phyloP scores from a whole-genome alignment of 257 asterid genomes.

The Henckelia pumila region DNA sequence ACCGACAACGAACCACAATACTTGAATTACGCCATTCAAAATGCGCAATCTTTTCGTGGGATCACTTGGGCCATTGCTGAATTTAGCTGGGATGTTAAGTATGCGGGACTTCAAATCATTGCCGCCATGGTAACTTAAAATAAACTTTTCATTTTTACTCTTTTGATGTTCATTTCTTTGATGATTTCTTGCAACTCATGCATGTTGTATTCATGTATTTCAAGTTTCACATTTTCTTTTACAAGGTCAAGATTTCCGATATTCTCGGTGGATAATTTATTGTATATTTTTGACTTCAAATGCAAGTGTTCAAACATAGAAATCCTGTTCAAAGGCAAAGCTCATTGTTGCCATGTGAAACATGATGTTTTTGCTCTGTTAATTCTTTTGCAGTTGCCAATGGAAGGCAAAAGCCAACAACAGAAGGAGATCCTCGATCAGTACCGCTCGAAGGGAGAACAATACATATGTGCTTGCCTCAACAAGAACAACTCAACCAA shows the following conservation, averaged over 20 bases:
- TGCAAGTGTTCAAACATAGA: neutral
- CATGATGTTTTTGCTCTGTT: too few relatives aligned
- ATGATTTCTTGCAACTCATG: too few relatives aligned
- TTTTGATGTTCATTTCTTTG: too few relatives aligned
- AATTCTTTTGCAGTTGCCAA: conserved; percentile 36
- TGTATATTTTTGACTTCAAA: neutral
- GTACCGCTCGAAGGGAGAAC: conserved; percentile 58
- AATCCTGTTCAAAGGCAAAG: too few relatives aligned
- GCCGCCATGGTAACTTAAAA: conserved; percentile 56
- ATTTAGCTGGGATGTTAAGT: conserved; percentile 90
- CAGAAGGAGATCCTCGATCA: conserved; percentile 34
- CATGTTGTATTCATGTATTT: too few relatives aligned
- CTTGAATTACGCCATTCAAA: conserved; percentile 54
- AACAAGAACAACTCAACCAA: conserved; percentile 51
- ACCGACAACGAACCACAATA: conserved; percentile 39
- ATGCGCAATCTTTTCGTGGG: conserved; percentile 70
- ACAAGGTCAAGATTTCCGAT: too few relatives aligned
- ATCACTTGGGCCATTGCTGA: conserved; percentile 85
- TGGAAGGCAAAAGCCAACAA: conserved; percentile 33
- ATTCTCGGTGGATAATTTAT: too few relatives aligned
- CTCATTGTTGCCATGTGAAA: too few relatives aligned
- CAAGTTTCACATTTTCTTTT: too few relatives aligned
- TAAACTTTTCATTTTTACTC: too few relatives aligned
- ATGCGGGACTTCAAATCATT: conserved; percentile 68
- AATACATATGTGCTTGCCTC: conserved; percentile 61